Evolutionary conservation across 805 yeast genomes (phyloP).

Genomic region (Maudiozyma saulgeensis): DNA sequence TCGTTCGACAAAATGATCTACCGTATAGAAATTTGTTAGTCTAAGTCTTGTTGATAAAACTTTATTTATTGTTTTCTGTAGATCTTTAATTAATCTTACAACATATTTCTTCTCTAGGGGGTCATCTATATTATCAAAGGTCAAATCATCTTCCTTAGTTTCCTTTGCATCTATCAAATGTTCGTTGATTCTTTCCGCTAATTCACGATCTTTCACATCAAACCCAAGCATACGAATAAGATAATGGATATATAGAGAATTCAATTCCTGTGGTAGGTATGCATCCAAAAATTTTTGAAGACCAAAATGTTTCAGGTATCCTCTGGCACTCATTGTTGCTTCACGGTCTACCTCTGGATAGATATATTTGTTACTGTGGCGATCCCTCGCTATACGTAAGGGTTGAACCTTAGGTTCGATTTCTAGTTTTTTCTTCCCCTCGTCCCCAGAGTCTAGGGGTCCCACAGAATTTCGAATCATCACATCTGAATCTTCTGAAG

Average conservation of each 20-base stretch:
- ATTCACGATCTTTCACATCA: slow-evolving; percentile 28
- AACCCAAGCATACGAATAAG: slow-evolving; percentile 61
- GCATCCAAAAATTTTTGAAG: slow-evolving; percentile 47
- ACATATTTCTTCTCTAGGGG: slow-evolving; percentile 38
- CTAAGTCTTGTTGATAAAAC: slow-evolving; percentile 50
- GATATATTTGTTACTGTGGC: slow-evolving; percentile 24
- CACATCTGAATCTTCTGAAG: background rate
- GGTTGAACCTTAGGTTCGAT: slow-evolving; percentile 14
- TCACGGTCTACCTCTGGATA: slow-evolving; percentile 35
- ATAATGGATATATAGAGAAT: slow-evolving; percentile 45
- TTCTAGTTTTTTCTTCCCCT: slow-evolving; percentile 2
- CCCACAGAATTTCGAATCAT: background rate
- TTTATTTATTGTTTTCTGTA: slow-evolving; percentile 57
- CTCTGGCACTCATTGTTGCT: slow-evolving; percentile 38
- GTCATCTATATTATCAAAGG: slow-evolving; percentile 23
- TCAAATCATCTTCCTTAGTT: slow-evolving; percentile 4
- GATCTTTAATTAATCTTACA: slow-evolving; percentile 38
- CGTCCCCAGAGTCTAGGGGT: background rate
- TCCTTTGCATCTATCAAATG: slow-evolving; percentile 9
- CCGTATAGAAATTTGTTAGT: slow-evolving; percentile 41
- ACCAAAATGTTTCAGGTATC: slow-evolving; percentile 52
- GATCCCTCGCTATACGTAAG: slow-evolving; percentile 21
- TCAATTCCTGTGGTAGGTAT: slow-evolving; percentile 53
- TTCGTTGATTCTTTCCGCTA: slow-evolving; percentile 25
- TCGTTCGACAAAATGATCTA: slow-evolving; percentile 48